Conservation (phyloP, 2,329 filamentous ascomycete species). For the Colletotrichum brevisporum region DNA sequence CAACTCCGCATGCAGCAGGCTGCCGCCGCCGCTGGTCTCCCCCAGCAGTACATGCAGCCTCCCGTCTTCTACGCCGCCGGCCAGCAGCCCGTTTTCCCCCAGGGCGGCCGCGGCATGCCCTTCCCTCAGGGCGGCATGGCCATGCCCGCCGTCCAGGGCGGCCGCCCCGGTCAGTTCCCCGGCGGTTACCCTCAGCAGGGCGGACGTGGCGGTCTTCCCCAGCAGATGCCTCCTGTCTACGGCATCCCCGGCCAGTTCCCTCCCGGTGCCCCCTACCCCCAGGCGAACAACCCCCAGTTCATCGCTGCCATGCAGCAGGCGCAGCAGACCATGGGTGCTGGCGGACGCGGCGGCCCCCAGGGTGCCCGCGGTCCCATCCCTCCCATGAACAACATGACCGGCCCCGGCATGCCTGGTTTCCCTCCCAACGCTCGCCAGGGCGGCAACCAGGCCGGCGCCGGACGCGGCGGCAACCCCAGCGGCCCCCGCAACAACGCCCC, state of each 20-base stretch:
- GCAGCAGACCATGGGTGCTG: slow-evolving; percentile 69
- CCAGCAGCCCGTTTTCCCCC: slow-evolving; percentile 79
- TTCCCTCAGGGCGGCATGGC: slow-evolving; percentile 76
- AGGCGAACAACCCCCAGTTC: slow-evolving; percentile 84
- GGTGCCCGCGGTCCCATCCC: slow-evolving; percentile 82
- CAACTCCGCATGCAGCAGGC: slow-evolving; percentile 98
- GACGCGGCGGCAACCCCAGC: slow-evolving; percentile 59
- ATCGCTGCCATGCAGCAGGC: slow-evolving; percentile 88
- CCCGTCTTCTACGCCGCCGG: slow-evolving; percentile 93
- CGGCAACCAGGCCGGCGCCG: slow-evolving; percentile 59
- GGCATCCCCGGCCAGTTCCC: slow-evolving; percentile 85
- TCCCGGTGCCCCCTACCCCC: slow-evolving; percentile 77
- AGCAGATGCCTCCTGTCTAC: slow-evolving; percentile 91
- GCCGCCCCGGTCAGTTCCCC: slow-evolving; percentile 89
- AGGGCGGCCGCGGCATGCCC: slow-evolving; percentile 75
- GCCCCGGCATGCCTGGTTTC: slow-evolving; percentile 69
- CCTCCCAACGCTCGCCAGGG: slow-evolving; percentile 69
- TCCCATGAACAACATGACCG: slow-evolving; percentile 66
- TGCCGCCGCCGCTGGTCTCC: slow-evolving; percentile 89
- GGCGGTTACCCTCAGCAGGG: slow-evolving; percentile 87
- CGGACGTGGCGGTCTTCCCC: slow-evolving; percentile 87
- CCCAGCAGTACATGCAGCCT: slow-evolving; percentile 88
- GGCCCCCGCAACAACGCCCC: slow-evolving; percentile 60
- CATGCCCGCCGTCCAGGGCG: slow-evolving; percentile 81
- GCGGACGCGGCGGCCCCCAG: slow-evolving; percentile 73